Conservation (phyloP, 2,329 filamentous ascomycete genomes). For the Fusarium piperis region DNA sequence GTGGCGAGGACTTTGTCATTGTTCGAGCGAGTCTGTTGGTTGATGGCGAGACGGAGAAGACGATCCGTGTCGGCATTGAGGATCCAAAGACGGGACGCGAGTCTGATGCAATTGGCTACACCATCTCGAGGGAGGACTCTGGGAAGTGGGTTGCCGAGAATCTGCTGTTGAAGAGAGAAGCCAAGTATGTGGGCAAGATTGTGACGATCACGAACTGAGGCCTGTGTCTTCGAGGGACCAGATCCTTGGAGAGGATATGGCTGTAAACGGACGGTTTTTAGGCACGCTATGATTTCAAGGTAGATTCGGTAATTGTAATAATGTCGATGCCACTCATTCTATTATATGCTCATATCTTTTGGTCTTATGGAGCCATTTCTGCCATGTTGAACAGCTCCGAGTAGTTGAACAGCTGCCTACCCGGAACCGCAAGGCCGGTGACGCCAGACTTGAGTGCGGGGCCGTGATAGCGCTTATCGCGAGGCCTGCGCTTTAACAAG, state of each 20-base stretch:
- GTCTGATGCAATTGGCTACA: constrained; percentile 55
- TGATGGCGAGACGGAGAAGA: constrained; percentile 39
- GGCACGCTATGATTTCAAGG: background rate
- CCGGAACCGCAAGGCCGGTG: accelerated
- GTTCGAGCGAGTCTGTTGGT: constrained; percentile 52
- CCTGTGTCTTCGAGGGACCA: too few relatives aligned
- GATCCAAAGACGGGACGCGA: constrained; percentile 47
- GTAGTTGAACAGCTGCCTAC: background rate
- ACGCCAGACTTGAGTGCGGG: background rate
- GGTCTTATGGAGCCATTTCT: background rate
- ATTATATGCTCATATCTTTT: background rate
- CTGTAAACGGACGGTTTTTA: too few relatives aligned
- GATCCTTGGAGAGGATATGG: background rate
- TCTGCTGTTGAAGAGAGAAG: constrained; percentile 40
- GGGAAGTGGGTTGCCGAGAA: constrained; percentile 59
- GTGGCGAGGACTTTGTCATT: constrained; percentile 49
- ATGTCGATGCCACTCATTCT: background rate
- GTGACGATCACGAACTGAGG: constrained; percentile 49
- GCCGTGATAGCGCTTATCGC: background rate
- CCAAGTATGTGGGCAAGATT: constrained; percentile 49
- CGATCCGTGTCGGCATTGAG: constrained; percentile 53
- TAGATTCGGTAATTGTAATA: background rate
- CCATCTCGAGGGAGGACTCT: constrained; percentile 56
- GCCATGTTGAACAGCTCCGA: background rate
- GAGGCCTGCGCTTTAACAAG: background rate